A percentile compares a stretch with the other conserved stretches of the same genome.
phyloP scores from a whole-genome alignment of 1,139 yeast genomes.

The Yamadazyma sp. region DNA sequence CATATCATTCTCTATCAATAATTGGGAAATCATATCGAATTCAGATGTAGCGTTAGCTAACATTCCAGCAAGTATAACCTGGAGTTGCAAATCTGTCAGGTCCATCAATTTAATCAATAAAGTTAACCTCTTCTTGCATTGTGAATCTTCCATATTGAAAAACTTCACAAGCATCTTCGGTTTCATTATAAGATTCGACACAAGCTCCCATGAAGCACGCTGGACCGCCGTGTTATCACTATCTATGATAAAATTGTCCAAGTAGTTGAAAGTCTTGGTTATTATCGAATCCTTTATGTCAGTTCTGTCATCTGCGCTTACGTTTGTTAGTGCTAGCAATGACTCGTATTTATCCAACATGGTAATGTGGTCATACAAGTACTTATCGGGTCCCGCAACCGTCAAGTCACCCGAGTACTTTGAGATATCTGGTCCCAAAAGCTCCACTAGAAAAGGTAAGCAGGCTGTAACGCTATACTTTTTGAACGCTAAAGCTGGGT shows the following conservation, averaged over 20 bases:
- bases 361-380: constrained; percentile 27
- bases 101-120: constrained; percentile 41
- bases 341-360: constrained; percentile 43
- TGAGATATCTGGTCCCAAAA: constrained; percentile 35
- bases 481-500: constrained; percentile 40
- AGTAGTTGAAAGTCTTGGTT: constrained; percentile 30
- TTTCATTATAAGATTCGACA: constrained; percentile 44
- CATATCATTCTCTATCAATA: constrained; percentile 25
- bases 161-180: constrained; percentile 50
- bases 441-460: constrained; percentile 50
- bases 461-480: constrained; percentile 40
- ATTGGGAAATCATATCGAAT: constrained; percentile 41
- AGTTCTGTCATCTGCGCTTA: constrained; percentile 33
- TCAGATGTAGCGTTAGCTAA: constrained; percentile 52
- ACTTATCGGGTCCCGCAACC: constrained; percentile 13
- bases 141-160: constrained; percentile 40
- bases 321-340: constrained; percentile 49
- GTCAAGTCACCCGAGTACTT: constrained; percentile 18
- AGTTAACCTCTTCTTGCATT: constrained; percentile 31
- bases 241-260: constrained; percentile 40
- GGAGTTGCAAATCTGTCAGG: constrained; percentile 37
- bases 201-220: constrained; percentile 46
- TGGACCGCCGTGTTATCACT: constrained; percentile 38
- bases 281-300: constrained; percentile 34
- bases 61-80: constrained; percentile 43